A percentile compares a stretch with the other conserved stretches of the same genome.
Conservation (phyloP, 176 grass and related monocot genomes). For the Raddia distichophylla region DNA sequence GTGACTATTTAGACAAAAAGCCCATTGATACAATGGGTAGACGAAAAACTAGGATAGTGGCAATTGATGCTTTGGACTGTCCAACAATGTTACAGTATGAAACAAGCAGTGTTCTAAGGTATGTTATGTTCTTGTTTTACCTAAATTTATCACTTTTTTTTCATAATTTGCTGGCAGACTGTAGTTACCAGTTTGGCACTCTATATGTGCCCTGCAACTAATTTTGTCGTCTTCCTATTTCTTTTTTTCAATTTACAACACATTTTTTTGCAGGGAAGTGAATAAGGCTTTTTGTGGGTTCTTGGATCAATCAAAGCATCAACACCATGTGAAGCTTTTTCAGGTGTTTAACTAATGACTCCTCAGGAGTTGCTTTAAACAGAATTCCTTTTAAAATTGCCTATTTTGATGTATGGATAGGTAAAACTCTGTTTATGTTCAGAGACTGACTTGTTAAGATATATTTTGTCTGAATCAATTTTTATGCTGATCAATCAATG, state of each 20-base stretch:
- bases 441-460: background rate
- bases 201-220: background rate
- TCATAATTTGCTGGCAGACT: background rate
- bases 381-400: background rate
- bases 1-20: constrained; percentile 75
- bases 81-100: constrained; percentile 70
- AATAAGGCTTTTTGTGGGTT: constrained; percentile 97
- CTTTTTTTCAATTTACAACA: background rate
- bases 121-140: constrained; percentile 24
- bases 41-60: constrained; percentile 77
- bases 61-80: constrained; percentile 83
- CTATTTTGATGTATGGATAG: constrained; percentile 1
- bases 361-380: background rate
- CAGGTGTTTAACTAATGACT: constrained; percentile 44
- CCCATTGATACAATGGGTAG: constrained; percentile 67
- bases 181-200: background rate
- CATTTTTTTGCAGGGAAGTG: constrained; percentile 58
- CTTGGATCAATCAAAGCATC: constrained; percentile 57
- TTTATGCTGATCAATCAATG: background rate
- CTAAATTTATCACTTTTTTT: background rate
- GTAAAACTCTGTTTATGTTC: background rate
- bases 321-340: constrained; percentile 43
- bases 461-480: background rate
- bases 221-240: constrained; percentile 11
- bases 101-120: constrained; percentile 72